Evolutionary conservation across 31 red algal genomes (phyloP).

Genomic region (Endocladia muricata): DNA sequence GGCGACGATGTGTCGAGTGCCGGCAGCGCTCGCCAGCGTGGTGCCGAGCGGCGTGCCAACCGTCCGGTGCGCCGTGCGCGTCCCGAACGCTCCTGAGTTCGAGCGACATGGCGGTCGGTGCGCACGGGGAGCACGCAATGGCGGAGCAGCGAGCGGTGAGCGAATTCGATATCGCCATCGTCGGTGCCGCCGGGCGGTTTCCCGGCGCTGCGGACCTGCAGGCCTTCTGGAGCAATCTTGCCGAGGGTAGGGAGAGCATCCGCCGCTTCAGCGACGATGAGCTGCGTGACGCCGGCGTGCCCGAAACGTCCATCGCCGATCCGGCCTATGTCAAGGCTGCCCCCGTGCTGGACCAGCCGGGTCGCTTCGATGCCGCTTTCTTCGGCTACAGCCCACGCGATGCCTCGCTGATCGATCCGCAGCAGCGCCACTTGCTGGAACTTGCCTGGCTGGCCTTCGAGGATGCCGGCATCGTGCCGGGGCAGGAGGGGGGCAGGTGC

Average conservation of each 20-base stretch:
- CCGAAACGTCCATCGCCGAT: not conserved
- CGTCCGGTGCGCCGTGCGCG: not conserved
- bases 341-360: not conserved
- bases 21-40: not conserved
- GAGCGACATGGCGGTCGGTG: not conserved
- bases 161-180: constrained; percentile 6
- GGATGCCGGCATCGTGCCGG: not conserved
- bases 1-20: not conserved
- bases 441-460: not conserved
- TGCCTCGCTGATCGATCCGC: not conserved
- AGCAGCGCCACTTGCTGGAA: constrained; percentile 2
- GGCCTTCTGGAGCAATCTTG: not conserved
- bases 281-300: not conserved
- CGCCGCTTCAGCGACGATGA: not conserved
- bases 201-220: not conserved
- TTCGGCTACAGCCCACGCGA: not conserved
- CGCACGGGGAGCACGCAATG: not conserved
- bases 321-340: not conserved
- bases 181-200: not conserved
- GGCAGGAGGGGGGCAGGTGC: not conserved
- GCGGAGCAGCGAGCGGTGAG: not conserved
- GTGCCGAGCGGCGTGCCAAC: not conserved
- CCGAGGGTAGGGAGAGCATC: not conserved
- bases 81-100: not conserved
- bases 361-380: not conserved